Percentiles rank a stretch among this genome's conserved stretches.
Evolutionary conservation across 306 rosid species (phyloP).

Genomic region (Cucurbita moschata): DNA sequence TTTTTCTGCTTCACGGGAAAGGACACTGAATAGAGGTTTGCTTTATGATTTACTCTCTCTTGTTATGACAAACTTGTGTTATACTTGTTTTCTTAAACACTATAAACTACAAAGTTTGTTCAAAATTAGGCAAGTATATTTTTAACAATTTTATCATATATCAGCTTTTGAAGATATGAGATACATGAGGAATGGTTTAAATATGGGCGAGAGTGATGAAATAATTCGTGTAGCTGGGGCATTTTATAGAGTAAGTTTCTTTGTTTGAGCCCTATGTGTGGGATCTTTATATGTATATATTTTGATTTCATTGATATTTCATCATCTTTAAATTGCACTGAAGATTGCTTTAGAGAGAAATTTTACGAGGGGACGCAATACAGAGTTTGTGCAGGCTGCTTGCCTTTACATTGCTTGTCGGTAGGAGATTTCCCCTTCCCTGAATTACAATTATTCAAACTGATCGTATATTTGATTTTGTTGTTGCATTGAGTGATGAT

Average conservation of each 20-base stretch:
- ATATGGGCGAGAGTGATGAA: constrained; percentile 25
- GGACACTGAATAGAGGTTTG: constrained; percentile 13
- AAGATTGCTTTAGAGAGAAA: constrained; percentile 60
- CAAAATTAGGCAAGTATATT: neutral
- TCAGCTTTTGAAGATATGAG: constrained; percentile 32
- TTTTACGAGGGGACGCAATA: constrained; percentile 65
- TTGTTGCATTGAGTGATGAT: neutral
- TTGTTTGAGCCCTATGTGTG: neutral
- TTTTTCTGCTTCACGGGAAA: constrained; percentile 14
- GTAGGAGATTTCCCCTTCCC: constrained; percentile 18
- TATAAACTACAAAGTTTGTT: neutral
- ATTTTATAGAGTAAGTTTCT: constrained; percentile 32
- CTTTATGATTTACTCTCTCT: neutral
- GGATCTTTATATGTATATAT: neutral
- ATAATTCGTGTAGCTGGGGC: constrained; percentile 25
- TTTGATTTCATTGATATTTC: constrained; percentile 6
- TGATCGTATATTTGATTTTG: neutral
- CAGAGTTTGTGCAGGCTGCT: constrained; percentile 62
- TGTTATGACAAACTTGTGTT: neutral
- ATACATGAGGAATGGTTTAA: constrained; percentile 26
- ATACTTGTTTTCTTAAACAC: neutral
- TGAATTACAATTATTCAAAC: neutral
- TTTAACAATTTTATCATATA: constrained; percentile 1
- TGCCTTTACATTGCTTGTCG: constrained; percentile 81
- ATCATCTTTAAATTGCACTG: constrained; percentile 6